Conservation (phyloP, 371 early-diverging fungal genomes). For the Neoconidiobolus thromboides region DNA sequence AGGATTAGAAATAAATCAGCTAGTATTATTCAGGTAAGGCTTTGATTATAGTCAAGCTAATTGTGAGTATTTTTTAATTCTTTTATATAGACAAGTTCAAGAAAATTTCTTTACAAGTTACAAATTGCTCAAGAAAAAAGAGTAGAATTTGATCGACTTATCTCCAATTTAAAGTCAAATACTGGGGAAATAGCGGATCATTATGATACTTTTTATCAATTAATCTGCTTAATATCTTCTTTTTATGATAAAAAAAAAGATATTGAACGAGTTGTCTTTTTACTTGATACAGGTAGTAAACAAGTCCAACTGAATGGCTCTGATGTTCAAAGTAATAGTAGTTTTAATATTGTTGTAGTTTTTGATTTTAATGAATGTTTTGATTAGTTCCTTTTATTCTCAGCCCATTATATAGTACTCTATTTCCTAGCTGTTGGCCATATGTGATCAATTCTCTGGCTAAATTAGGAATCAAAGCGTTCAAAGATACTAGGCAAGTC, state of each 20-base stretch:
- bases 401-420: neutral
- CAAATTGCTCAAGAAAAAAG: neutral
- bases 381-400: neutral
- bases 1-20: constrained; percentile 34
- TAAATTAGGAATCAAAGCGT: neutral
- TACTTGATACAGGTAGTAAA: neutral
- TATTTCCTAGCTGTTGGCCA: neutral
- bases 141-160: neutral
- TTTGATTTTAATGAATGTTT: neutral
- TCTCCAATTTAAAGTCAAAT: neutral
- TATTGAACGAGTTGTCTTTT: neutral
- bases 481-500: neutral
- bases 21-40: constrained; percentile 36
- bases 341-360: neutral
- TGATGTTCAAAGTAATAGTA: neutral
- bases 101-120: neutral
- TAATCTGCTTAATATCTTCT: neutral
- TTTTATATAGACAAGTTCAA: neutral
- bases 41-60: neutral
- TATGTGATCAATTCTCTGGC: neutral
- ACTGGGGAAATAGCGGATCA: neutral
- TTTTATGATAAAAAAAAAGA: neutral
- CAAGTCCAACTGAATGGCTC: neutral
- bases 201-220: neutral
- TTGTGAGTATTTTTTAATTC: neutral